A percentile compares a stretch with the other conserved stretches of the same genome.
Conservation (phyloP, 2,329 filamentous ascomycete species). For the Reticulascus tulasneorum region DNA sequence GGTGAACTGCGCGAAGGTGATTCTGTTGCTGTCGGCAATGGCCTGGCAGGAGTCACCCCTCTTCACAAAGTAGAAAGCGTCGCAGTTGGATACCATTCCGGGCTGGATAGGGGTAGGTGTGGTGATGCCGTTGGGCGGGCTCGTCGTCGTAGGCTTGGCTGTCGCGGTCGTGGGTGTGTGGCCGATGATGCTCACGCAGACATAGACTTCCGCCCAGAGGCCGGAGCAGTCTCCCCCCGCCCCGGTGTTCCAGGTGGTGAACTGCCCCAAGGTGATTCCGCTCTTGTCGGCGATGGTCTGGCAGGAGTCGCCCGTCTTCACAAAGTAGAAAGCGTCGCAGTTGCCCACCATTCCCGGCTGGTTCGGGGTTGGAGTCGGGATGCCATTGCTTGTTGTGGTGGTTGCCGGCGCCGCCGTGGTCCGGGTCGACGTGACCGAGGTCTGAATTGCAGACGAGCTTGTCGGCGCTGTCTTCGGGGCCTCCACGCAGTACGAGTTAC, state of each 20-base stretch:
- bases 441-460: too few relatives aligned
- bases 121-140: slow-evolving; percentile 16
- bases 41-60: slow-evolving; percentile 18
- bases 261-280: slow-evolving; percentile 10
- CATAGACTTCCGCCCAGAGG: slow-evolving; percentile 5
- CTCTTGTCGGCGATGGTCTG: slow-evolving; percentile 3
- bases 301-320: slow-evolving; percentile 10
- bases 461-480: slow-evolving; percentile 1
- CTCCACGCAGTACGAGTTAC: background rate
- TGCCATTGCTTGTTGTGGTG: too few relatives aligned
- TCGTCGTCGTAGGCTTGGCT: background rate
- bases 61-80: slow-evolving; percentile 21
- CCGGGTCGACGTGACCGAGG: slow-evolving; percentile 2
- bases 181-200: slow-evolving; percentile 3
- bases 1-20: slow-evolving; percentile 19
- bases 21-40: slow-evolving; percentile 18
- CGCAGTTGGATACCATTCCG: slow-evolving; percentile 23
- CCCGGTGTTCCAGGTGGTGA: slow-evolving; percentile 15
- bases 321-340: slow-evolving; percentile 16
- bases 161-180: background rate
- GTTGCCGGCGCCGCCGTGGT: too few relatives aligned
- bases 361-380: slow-evolving; percentile 10
- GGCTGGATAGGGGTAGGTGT: slow-evolving; percentile 24
- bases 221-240: slow-evolving; percentile 1
- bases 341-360: slow-evolving; percentile 15